A percentile compares a stretch with the other conserved stretches of the same genome.
These are phyloP conservation scores for Marasmius sp. DNA, from an alignment of 1,284 basidiomycete species.

Conservation along the genomic window DNA sequence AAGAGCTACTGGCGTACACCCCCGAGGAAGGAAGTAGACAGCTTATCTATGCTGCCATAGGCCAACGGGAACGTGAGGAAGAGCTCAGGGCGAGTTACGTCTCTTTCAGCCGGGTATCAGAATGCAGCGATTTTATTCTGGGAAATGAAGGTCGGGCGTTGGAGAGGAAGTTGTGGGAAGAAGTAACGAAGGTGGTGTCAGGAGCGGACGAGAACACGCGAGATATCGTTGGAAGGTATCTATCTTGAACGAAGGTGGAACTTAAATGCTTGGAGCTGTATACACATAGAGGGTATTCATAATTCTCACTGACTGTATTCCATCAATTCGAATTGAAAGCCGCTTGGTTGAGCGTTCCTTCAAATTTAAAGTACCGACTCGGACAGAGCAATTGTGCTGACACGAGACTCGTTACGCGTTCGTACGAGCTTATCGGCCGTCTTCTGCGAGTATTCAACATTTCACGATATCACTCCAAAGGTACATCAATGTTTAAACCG, in stretches of 20 bases:
- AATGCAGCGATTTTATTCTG: constrained; percentile 18
- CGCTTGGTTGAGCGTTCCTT: no score
- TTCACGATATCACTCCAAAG: no score
- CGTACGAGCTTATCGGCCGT: no score
- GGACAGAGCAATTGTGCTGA: no score
- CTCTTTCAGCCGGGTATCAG: constrained; percentile 2
- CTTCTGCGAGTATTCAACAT: no score
- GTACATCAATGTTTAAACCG: no score
- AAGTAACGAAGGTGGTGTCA: constrained; percentile 1
- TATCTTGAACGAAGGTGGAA: background rate
- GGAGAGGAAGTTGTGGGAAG: constrained; percentile 45
- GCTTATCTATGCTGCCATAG: constrained; percentile 40
- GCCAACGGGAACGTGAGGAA: constrained; percentile 19
- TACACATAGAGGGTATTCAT: background rate
- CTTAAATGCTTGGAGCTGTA: background rate
- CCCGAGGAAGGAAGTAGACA: constrained; percentile 42
- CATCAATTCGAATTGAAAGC: no score
- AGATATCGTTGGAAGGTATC: background rate
- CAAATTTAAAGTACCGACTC: no score
- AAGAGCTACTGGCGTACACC: constrained; percentile 28
- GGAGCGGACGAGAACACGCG: background rate
- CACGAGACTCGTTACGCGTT: no score
- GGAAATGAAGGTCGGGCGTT: constrained; percentile 37
- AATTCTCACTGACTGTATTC: no score
- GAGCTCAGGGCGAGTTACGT: constrained; percentile 19